These are phyloP conservation scores for Pythium angustatum DNA, from an alignment of 352 stramenopile species.

Conservation along the genomic window DNA sequence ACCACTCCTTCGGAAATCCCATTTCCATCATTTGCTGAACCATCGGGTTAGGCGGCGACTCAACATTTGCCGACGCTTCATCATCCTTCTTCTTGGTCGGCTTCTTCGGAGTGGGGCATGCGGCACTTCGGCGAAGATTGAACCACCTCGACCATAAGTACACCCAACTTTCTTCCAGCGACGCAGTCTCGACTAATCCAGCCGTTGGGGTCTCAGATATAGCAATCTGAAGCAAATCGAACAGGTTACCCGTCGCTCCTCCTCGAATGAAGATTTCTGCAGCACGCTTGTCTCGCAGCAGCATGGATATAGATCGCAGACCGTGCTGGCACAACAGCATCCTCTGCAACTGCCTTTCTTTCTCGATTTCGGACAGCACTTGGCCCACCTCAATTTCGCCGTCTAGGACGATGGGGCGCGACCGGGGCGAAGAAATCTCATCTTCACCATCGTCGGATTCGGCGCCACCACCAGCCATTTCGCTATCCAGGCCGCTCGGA, in stretches of 20 bases:
- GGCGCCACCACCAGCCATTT: slow-evolving; percentile 50
- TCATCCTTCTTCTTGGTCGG: slow-evolving; percentile 33
- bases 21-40: slow-evolving; percentile 94
- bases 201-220: slow-evolving; percentile 74
- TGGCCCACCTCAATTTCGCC: slow-evolving; percentile 45
- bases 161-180: slow-evolving; percentile 79
- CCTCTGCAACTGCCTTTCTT: slow-evolving; percentile 68
- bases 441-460: slow-evolving; percentile 66
- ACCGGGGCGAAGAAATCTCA: slow-evolving; percentile 30
- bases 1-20: slow-evolving; percentile 92
- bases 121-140: slow-evolving; percentile 50
- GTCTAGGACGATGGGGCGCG: slow-evolving; percentile 7
- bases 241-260: slow-evolving; percentile 50
- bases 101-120: slow-evolving; percentile 37
- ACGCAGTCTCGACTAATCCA: slow-evolving; percentile 69
- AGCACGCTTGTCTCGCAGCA: slow-evolving; percentile 71
- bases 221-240: slow-evolving; percentile 65
- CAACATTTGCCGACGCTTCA: slow-evolving; percentile 33
- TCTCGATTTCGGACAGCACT: slow-evolving; percentile 70
- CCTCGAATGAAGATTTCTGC: slow-evolving; percentile 69
- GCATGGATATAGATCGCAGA: slow-evolving; percentile 60
- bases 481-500: slow-evolving; percentile 72
- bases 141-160: slow-evolving; percentile 81
- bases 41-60: slow-evolving; percentile 54
- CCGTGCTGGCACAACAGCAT: slow-evolving; percentile 84